Percentiles rank a stretch among this genome's conserved stretches.
Evolutionary conservation across 2,329 filamentous ascomycete genomes (phyloP).

Genomic region (Pseudopithomyces maydicus): DNA sequence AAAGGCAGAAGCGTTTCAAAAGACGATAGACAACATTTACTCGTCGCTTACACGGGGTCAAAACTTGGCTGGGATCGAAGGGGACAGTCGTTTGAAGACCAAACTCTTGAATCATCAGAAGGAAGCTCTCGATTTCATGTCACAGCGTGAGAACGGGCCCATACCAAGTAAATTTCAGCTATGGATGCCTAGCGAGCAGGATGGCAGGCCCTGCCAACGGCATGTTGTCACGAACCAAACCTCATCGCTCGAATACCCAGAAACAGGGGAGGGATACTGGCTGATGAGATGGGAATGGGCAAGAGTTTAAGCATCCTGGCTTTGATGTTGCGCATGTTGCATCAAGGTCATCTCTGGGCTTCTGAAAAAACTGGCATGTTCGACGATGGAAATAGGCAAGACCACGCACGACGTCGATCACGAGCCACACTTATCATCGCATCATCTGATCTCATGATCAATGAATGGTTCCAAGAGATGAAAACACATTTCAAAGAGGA

Average conservation of each 20-base stretch:
- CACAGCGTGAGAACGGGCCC: slow-evolving; percentile 36
- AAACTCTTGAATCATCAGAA: slow-evolving; percentile 31
- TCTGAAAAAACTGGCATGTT: not conserved
- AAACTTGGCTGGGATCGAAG: slow-evolving; percentile 23
- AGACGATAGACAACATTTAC: slow-evolving; percentile 23
- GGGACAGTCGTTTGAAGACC: slow-evolving; percentile 26
- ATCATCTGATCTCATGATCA: slow-evolving; percentile 39
- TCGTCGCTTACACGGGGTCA: slow-evolving; percentile 25
- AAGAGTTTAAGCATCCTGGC: slow-evolving; percentile 62
- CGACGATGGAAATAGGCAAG: not conserved
- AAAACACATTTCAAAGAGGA: slow-evolving; percentile 30
- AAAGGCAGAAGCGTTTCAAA: slow-evolving; percentile 16
- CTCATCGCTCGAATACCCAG: slow-evolving; percentile 18
- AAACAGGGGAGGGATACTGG: slow-evolving; percentile 57
- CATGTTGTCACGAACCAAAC: slow-evolving; percentile 49
- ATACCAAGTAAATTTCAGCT: slow-evolving; percentile 32
- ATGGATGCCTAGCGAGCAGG: slow-evolving; percentile 27
- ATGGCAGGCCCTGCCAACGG: slow-evolving; percentile 23
- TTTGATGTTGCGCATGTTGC: slow-evolving; percentile 51
- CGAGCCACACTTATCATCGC: slow-evolving; percentile 36
- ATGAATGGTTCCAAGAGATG: slow-evolving; percentile 37
- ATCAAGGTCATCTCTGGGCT: slow-evolving; percentile 45
- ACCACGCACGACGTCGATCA: slow-evolving; percentile 11
- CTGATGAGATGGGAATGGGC: slow-evolving; percentile 67
- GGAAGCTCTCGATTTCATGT: slow-evolving; percentile 35